phyloP scores from a whole-genome alignment of 495 filamentous ascomycete species.

The Antarctomyces pellizariae region DNA sequence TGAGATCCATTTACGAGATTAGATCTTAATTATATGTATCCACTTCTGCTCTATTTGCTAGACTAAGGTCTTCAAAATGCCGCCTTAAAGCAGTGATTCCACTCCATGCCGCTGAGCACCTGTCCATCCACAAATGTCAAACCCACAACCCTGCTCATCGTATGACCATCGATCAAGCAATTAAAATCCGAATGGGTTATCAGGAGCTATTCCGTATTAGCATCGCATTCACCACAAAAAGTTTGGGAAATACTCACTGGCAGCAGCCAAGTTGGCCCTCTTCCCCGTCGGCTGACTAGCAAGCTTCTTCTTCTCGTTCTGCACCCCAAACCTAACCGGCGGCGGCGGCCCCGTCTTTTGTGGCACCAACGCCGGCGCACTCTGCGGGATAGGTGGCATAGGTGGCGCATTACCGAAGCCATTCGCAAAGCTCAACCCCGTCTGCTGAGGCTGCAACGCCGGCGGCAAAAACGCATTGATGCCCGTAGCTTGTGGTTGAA shows the following conservation, averaged over 20 bases:
- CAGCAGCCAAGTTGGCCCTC: conserved; percentile 73
- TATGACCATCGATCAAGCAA: too few relatives aligned
- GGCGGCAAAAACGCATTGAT: conserved; percentile 34
- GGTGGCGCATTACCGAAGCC: conserved; percentile 23
- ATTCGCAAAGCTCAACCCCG: conserved; percentile 31
- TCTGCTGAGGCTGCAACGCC: conserved; percentile 28
- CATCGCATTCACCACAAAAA: conserved; percentile 5
- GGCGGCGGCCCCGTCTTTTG: conserved; percentile 92
- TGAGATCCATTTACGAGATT: too few relatives aligned
- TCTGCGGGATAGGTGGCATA: conserved; percentile 22
- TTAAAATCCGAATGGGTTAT: conserved; percentile 86
- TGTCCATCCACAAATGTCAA: background rate
- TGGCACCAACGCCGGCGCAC: conserved; percentile 42
- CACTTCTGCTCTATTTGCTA: too few relatives aligned
- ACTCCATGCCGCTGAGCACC: too few relatives aligned
- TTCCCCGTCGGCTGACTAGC: conserved; percentile 73
- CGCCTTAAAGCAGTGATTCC: too few relatives aligned
- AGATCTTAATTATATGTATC: too few relatives aligned
- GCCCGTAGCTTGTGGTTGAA: conserved; percentile 19
- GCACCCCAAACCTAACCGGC: conserved; percentile 69
- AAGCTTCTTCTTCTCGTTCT: conserved; percentile 44
- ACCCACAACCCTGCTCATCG: too few relatives aligned
- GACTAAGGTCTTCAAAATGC: too few relatives aligned
- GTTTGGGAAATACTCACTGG: conserved; percentile 49
- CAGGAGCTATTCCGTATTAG: conserved; percentile 37